Evolutionary conservation across 768 basidiomycete species (phyloP), one percentile per base, ranked within the genome.

Genomic region (Cytidiella melzeri): DNA sequence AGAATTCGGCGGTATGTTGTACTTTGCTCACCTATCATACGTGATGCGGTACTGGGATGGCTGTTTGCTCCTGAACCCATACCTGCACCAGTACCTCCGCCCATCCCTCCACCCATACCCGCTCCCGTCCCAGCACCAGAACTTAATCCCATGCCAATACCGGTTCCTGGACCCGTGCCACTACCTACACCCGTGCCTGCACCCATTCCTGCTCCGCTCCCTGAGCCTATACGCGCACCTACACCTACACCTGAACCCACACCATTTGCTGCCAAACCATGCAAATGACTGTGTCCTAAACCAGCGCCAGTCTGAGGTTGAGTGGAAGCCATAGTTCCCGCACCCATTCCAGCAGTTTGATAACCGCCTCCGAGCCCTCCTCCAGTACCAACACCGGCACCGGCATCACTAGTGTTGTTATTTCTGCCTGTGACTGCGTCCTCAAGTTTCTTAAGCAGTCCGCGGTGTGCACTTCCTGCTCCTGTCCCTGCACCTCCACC

Each of bases 11-110:
- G 36, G 15, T 18, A 21, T 20, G 40, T 7, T 6, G 15, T 42
- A 27, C 23, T 24, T 49, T 18, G 18, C 48, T 38, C n/a, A 25
- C 50, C 50, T 11, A 47, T 38, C 11, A 52, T 20, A 2, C 46
- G 45, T 30, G 47, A 45, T 3, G 45, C 51, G 2, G 41, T 30
- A 30, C 39, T 24, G 3, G 51, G 51, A 1, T 18, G 7, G 18
- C 38, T 45, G 24, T 18, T 34, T 27, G 41, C 38, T 4, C 45
- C 46, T 26, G 46, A 13, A 19, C 38, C 44, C 2, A 34, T 27
- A 44, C 41, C 48, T 9, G 25, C 18, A 11, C 37, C 51, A 50
- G 3, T 9, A 26, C 21, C 38, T n/a, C 18, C 38, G 19, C 43
- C 43, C n/a, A n/a, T n/a, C 5, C 40, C 47, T 7, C 13, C 47